Evolutionary conservation across 2,329 filamentous ascomycete species (phyloP).

Genomic region (Aspergillus oerlinghausenensis): DNA sequence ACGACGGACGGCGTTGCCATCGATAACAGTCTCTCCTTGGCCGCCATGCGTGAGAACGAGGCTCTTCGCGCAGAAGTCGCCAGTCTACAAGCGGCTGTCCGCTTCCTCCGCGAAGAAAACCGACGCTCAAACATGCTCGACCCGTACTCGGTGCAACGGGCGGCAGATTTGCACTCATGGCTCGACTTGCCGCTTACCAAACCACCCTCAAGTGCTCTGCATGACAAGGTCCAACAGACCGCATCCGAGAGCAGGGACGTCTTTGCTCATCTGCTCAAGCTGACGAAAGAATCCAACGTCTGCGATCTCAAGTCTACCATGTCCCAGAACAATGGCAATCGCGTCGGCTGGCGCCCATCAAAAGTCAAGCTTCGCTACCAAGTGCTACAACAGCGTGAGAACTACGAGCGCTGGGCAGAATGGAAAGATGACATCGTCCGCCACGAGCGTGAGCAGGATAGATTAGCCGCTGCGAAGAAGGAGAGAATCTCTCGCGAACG

Average conservation of each 20-base stretch:
- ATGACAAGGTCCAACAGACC: conserved; percentile 32
- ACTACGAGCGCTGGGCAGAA: conserved; percentile 44
- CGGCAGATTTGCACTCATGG: conserved; percentile 40
- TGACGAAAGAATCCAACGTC: conserved; percentile 39
- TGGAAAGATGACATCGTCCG: conserved; percentile 40
- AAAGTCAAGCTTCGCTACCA: conserved; percentile 42
- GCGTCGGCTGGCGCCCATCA: conserved; percentile 37
- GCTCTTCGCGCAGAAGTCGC: conserved; percentile 39
- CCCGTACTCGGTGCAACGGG: conserved; percentile 39
- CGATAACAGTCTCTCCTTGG: conserved; percentile 36
- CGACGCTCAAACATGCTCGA: conserved; percentile 37
- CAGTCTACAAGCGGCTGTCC: conserved; percentile 43
- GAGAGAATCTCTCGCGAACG: conserved; percentile 27
- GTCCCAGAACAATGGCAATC: conserved; percentile 20
- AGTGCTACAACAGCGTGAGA: conserved; percentile 41
- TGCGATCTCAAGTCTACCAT: conserved; percentile 36
- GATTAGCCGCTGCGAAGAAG: conserved; percentile 30
- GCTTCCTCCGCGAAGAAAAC: conserved; percentile 44
- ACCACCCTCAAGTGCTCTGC: conserved; percentile 13
- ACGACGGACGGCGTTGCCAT: conserved; percentile 36
- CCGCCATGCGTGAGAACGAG: conserved; percentile 42
- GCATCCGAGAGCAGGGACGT: conserved; percentile 41
- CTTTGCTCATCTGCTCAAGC: conserved; percentile 38
- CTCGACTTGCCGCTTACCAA: conserved; percentile 38
- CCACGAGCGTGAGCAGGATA: conserved; percentile 34